These are phyloP conservation scores for Papiliotrema nemorosa DNA, from an alignment of 1,284 basidiomycete genomes.

Conservation along the genomic window DNA sequence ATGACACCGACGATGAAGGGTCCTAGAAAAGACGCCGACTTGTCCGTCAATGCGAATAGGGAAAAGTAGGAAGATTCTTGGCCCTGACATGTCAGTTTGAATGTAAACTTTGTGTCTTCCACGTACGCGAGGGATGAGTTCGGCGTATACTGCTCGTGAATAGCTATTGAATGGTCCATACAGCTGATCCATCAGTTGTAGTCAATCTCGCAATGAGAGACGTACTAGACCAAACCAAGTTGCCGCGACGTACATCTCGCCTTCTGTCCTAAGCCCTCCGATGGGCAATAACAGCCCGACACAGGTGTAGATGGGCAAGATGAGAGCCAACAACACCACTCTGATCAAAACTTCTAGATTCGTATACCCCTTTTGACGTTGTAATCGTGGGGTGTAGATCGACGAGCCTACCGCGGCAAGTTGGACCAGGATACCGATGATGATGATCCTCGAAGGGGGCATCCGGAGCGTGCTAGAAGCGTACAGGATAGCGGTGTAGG, in stretches of 20 bases:
- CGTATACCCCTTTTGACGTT: slow-evolving; percentile 55
- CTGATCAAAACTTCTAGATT: slow-evolving; percentile 65
- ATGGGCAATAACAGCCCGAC: slow-evolving; percentile 67
- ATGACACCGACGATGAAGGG: slow-evolving; percentile 80
- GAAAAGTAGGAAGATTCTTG: slow-evolving; percentile 54
- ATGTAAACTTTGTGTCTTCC: not conserved
- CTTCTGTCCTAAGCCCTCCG: slow-evolving; percentile 65
- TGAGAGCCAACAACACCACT: slow-evolving; percentile 63
- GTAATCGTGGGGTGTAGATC: slow-evolving; percentile 39
- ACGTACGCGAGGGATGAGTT: slow-evolving; percentile 43
- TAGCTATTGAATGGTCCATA: slow-evolving; percentile 49
- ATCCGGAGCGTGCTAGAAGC: slow-evolving; percentile 46
- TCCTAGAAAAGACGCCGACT: slow-evolving; percentile 85
- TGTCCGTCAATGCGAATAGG: slow-evolving; percentile 72
- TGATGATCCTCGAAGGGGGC: slow-evolving; percentile 50
- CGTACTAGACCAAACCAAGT: slow-evolving; percentile 66
- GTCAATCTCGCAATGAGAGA: not conserved
- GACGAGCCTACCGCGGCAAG: slow-evolving; percentile 44
- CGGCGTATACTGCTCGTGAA: slow-evolving; percentile 46
- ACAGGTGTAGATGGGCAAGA: slow-evolving; percentile 77
- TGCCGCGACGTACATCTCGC: slow-evolving; percentile 79
- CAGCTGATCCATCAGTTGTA: slow-evolving; percentile 22
- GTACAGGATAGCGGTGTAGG: slow-evolving; percentile 45
- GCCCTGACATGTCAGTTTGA: slow-evolving; percentile 17
- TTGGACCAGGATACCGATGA: slow-evolving; percentile 50